Conservation (phyloP, 148 eudicot species). For the Linanthus parryae region DNA sequence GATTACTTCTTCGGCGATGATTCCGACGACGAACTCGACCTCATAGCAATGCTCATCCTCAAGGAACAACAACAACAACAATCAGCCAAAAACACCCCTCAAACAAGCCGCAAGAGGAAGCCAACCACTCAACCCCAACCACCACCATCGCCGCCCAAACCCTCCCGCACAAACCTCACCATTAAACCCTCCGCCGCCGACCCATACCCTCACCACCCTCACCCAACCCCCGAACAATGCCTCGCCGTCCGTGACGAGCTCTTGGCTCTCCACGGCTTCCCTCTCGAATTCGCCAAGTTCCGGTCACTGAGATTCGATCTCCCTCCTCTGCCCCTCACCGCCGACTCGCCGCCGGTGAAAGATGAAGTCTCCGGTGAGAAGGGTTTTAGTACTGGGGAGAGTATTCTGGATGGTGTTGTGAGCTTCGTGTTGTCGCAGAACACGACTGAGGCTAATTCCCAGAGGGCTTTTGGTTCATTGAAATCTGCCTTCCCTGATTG, state of each 20-base stretch:
- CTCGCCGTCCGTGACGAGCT: slow-evolving; percentile 49
- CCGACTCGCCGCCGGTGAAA: slow-evolving; percentile 18
- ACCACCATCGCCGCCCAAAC: slow-evolving; percentile 15
- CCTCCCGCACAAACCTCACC: slow-evolving; percentile 12
- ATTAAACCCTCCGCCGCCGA: too few species aligned
- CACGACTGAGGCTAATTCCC: slow-evolving; percentile 73
- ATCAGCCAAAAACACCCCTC: too few species aligned
- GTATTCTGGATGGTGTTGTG: slow-evolving; percentile 75
- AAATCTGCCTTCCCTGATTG: slow-evolving; percentile 68
- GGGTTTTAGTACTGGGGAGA: too few species aligned
- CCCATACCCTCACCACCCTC: slow-evolving; percentile 46
- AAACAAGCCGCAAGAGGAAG: slow-evolving; percentile 41
- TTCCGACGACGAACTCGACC: too few species aligned
- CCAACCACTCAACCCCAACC: slow-evolving; percentile 4
- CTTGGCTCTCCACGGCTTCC: slow-evolving; percentile 67
- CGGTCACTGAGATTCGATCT: slow-evolving; percentile 32
- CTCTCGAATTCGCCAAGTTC: slow-evolving; percentile 58
- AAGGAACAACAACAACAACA: too few species aligned
- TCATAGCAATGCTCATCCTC: too few species aligned
- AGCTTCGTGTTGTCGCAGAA: slow-evolving; percentile 66
- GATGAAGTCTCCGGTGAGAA: slow-evolving; percentile 3
- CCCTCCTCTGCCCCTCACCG: slow-evolving; percentile 10
- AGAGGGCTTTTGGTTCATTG: slow-evolving; percentile 69
- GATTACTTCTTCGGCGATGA: too few species aligned
- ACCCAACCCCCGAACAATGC: slow-evolving; percentile 74